Evolutionary conservation across 192 early-diverging fungal species (phyloP).

Genomic region (Geranomyces variabilis): DNA sequence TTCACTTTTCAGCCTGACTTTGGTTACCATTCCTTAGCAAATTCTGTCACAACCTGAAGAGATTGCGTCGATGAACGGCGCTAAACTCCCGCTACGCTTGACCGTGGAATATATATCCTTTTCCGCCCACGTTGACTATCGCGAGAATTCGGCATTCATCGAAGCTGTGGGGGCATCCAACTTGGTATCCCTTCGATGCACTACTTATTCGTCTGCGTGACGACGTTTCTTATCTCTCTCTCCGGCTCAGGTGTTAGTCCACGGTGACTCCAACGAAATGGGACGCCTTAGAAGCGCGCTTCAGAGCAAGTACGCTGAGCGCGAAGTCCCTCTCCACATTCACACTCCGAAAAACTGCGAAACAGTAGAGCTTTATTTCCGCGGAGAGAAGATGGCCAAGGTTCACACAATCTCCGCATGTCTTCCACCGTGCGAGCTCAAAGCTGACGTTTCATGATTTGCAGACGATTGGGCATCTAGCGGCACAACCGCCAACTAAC

Average conservation of each 20-base stretch:
- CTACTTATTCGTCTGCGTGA: neutral
- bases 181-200: conserved; percentile 54
- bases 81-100: conserved; percentile 77
- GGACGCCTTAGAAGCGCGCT: conserved; percentile 83
- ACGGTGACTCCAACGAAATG: conserved; percentile 96
- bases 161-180: conserved; percentile 91
- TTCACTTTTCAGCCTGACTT: no score
- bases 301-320: conserved; percentile 77
- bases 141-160: conserved; percentile 95
- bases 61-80: conserved; percentile 78
- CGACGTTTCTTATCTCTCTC: neutral
- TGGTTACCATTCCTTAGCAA: conserved; percentile 23
- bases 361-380: conserved; percentile 86
- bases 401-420: conserved; percentile 33
- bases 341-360: conserved; percentile 89
- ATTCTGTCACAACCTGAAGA: conserved; percentile 87
- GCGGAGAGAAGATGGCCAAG: conserved; percentile 94
- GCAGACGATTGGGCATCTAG: conserved; percentile 83
- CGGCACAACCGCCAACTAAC: conserved; percentile 71
- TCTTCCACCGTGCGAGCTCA: neutral
- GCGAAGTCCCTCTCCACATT: conserved; percentile 78
- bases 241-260: conserved; percentile 73
- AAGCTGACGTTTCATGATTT: neutral
- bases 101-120: conserved; percentile 95
- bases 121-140: conserved; percentile 96